A percentile compares a stretch with the other conserved stretches of the same genome.
These are phyloP conservation scores for Aureobasidium vineae DNA, from an alignment of 2,329 filamentous ascomycete genomes.

Conservation along the genomic window DNA sequence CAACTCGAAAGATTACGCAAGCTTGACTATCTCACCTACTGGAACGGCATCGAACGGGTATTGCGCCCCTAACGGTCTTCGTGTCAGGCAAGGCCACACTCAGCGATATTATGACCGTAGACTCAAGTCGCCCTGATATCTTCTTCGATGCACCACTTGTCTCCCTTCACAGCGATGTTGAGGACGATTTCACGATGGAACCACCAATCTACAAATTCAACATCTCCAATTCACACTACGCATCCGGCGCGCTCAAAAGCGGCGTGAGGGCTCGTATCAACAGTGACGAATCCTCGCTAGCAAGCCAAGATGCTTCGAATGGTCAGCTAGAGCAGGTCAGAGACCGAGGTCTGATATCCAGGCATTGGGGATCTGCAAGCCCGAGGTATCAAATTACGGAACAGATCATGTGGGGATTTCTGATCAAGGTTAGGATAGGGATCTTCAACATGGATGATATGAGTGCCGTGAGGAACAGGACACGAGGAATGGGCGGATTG, in stretches of 20 bases:
- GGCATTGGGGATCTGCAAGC: background rate
- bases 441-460: conserved; percentile 1
- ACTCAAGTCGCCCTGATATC: conserved; percentile 48
- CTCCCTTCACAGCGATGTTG: background rate
- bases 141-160: conserved; percentile 46
- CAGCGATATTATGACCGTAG: conserved; percentile 43
- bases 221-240: conserved; percentile 26
- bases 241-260: background rate
- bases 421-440: background rate
- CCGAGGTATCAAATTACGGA: background rate
- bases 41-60: conserved; percentile 46
- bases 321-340: background rate
- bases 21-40: conserved; percentile 32
- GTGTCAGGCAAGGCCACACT: conserved; percentile 55
- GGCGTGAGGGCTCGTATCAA: background rate
- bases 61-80: conserved; percentile 53
- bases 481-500: background rate
- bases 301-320: background rate
- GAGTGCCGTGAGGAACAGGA: background rate
- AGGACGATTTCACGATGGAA: background rate
- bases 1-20: conserved; percentile 51
- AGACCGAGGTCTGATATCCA: background rate
- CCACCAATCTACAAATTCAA: conserved; percentile 20
- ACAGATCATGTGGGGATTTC: background rate
- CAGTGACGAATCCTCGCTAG: background rate